Percentiles rank a stretch among this genome's conserved stretches.
These are phyloP conservation scores for Ambrosiella cleistominuta DNA, from an alignment of 2,329 filamentous ascomycete species.

Conservation along the genomic window DNA sequence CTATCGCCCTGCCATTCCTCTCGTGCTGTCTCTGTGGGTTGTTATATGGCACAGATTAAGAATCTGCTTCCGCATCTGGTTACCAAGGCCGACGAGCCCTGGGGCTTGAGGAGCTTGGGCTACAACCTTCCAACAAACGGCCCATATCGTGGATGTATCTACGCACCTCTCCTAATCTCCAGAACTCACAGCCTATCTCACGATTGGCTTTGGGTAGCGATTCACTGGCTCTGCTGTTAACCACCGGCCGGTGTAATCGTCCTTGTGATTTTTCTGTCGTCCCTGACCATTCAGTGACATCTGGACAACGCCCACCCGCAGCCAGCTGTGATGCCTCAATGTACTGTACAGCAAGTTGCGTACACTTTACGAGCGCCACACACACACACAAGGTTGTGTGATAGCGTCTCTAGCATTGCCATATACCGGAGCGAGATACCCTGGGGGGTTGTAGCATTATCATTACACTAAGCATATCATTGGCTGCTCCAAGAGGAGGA, in stretches of 20 bases:
- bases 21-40: not conserved
- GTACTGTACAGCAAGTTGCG: not conserved
- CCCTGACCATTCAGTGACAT: not conserved
- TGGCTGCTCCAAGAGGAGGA: not conserved
- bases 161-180: too few species aligned
- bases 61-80: too few species aligned
- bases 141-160: too few species aligned
- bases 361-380: not conserved
- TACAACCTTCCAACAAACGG: too few species aligned
- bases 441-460: not conserved
- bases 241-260: too few species aligned
- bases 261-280: too few species aligned
- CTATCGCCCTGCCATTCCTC: not conserved
- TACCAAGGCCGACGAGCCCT: too few species aligned
- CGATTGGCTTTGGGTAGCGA: too few species aligned
- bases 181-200: too few species aligned
- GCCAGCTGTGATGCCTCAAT: not conserved
- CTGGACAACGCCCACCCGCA: not conserved
- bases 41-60: too few species aligned
- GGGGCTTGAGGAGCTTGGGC: too few species aligned
- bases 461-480: not conserved
- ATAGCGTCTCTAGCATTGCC: not conserved
- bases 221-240: too few species aligned
- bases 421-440: not conserved
- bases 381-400: not conserved